Evolutionary conservation across 2,329 filamentous ascomycete genomes (phyloP), one percentile per base, ranked within the genome.

Genomic region (Clonostachys byssicola): DNA sequence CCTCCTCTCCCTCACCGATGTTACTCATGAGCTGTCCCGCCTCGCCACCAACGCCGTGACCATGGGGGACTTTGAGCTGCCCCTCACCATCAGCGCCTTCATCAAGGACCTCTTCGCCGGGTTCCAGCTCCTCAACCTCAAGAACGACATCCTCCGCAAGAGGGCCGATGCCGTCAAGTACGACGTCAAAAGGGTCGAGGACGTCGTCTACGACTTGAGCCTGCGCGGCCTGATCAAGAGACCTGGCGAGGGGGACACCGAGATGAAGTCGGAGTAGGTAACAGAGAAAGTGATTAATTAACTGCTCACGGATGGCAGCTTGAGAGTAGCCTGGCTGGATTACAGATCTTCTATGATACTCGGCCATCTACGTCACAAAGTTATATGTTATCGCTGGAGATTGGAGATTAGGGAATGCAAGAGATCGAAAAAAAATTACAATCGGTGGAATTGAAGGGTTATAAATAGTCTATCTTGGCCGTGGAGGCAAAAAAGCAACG

Each of bases 81-180:
- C 94, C 16, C 77, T 96, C 47, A 84, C 88, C 63, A 96, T 97
- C 66, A 89, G 88, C 64, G 80, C 83, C 53, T 97, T 97, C 64
- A 85, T 96, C 73, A 96, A 96, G 73, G 92, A 97, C 62, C 71
- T 99, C 36, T 92, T 96, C 59, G 89, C 92, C 4, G 94, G 92
- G 14, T 99, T 99, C 71, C 94, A 97, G 77, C 82, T 97, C 55
- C 80, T 99, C 55, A 99, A 99, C 65, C 76, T 99, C 56, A 97
- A 97, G 78, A 99, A 99, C 60, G 94, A 99, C 65, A 84, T 85
- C 18, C 70, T 99, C 60, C 81, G 94, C 50, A 89, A 91, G 71
- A 80, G 90, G 52, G 90, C 89, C 47, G 94, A 99, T 70, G 88
- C 86, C 6, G 88, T 99, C 68, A 99, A 99, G 76, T 99, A 99